These are phyloP conservation scores for Pyrenophora graminea DNA, from an alignment of 2,329 filamentous ascomycete species.

Conservation along the genomic window DNA sequence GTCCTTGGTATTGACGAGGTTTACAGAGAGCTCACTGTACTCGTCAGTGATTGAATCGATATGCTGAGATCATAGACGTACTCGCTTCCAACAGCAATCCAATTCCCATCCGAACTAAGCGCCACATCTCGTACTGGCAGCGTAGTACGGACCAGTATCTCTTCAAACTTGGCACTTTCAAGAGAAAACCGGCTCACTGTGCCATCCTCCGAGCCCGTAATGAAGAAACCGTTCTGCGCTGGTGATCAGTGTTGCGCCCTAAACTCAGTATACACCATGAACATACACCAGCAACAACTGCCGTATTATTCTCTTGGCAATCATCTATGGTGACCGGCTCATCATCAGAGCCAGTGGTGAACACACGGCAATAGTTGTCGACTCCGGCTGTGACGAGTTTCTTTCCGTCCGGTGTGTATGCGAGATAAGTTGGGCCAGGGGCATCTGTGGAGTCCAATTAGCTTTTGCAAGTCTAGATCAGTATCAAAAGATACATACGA, in stretches of 20 bases:
- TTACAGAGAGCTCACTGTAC: constrained; percentile 77
- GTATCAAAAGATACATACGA: constrained; percentile 25
- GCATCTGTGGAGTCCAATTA: constrained; percentile 62
- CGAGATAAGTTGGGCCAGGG: constrained; percentile 80
- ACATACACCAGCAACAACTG: constrained; percentile 70
- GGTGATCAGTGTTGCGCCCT: constrained; percentile 20
- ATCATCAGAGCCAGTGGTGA: constrained; percentile 86
- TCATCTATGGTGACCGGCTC: constrained; percentile 93
- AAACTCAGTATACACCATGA: neutral
- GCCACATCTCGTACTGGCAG: constrained; percentile 85
- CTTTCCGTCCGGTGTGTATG: constrained; percentile 86
- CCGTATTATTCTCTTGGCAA: constrained; percentile 81
- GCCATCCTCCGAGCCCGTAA: constrained; percentile 90
- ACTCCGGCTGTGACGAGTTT: constrained; percentile 89
- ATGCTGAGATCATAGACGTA: constrained; percentile 45
- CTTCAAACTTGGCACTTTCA: constrained; percentile 72
- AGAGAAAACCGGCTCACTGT: constrained; percentile 95
- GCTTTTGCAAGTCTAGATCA: neutral
- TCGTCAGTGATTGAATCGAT: constrained; percentile 25
- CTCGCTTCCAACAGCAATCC: constrained; percentile 97
- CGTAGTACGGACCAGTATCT: constrained; percentile 80
- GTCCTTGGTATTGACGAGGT: constrained; percentile 81
- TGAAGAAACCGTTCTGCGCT: constrained; percentile 74
- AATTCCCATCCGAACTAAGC: constrained; percentile 77
- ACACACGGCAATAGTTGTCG: constrained; percentile 91